Evolutionary conservation across 179 eudicot species (phyloP).

Genomic region (Silene noctiflora): DNA sequence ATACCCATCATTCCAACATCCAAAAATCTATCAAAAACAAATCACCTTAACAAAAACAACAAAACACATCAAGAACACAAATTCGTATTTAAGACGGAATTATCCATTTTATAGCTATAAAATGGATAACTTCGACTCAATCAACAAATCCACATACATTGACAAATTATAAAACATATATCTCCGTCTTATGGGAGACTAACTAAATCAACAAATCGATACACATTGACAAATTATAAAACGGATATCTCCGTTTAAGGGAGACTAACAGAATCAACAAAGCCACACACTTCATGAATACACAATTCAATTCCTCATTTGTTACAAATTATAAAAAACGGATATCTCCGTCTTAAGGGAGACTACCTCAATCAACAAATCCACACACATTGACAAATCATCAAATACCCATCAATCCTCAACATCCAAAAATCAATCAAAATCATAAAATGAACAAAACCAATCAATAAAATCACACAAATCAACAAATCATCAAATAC

Average conservation of each 20-base stretch:
- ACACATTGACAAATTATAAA: not conserved
- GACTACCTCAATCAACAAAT: not conserved
- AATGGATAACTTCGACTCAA: too few species aligned
- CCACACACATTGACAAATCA: not conserved
- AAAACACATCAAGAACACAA: too few species aligned
- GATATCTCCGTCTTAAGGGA: too few species aligned
- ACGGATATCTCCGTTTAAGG: not conserved
- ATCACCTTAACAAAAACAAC: not conserved
- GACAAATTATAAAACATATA: too few species aligned
- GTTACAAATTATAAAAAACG: not conserved
- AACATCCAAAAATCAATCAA: not conserved
- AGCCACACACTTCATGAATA: too few species aligned
- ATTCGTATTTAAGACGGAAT: too few species aligned
- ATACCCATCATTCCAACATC: slow-evolving; percentile 2
- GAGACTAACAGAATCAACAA: not conserved
- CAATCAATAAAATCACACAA: not conserved
- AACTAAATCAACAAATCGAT: too few species aligned
- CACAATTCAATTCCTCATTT: too few species aligned
- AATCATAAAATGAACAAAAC: not conserved
- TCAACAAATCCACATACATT: too few species aligned
- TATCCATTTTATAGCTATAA: too few species aligned
- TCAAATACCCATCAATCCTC: not conserved
- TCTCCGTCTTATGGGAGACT: too few species aligned
- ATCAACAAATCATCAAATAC: not conserved
- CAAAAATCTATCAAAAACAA: not conserved